A percentile compares a stretch with the other conserved stretches of the same genome.
phyloP scores from a whole-genome alignment of 441 rosid genomes.

The Erodium texanum region DNA sequence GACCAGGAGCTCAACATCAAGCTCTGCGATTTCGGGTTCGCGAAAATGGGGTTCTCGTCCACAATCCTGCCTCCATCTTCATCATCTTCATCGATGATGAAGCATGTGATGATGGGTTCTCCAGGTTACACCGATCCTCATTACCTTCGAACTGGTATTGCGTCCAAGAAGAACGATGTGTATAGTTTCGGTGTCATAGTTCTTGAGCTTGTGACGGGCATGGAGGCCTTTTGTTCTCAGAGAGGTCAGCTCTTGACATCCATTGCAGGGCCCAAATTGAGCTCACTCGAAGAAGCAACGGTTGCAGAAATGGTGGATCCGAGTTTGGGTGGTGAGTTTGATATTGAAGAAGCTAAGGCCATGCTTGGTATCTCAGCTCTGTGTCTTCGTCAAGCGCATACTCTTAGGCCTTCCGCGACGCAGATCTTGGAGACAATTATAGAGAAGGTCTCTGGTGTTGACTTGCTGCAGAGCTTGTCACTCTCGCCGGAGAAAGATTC shows the following conservation, averaged over 20 bases:
- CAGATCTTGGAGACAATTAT: constrained; percentile 36
- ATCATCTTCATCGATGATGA: constrained; percentile 4
- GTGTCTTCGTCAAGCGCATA: constrained; percentile 43
- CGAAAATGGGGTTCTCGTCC: constrained; percentile 75
- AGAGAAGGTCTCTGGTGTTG: constrained; percentile 27
- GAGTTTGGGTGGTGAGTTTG: constrained; percentile 33
- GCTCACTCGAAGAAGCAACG: constrained; percentile 13
- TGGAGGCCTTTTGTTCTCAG: constrained; percentile 53
- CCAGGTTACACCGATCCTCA: constrained; percentile 90
- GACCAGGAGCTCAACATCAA: constrained; percentile 57
- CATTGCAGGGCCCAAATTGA: constrained; percentile 25
- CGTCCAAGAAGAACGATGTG: constrained; percentile 72
- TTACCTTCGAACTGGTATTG: constrained; percentile 61
- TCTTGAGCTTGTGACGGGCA: constrained; percentile 63
- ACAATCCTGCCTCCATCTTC: constrained; percentile 31
- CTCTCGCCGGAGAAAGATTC: constrained; percentile 4
- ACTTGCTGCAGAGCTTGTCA: background rate
- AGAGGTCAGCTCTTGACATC: constrained; percentile 46
- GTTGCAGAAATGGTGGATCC: constrained; percentile 50
- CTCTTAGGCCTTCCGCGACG: constrained; percentile 50
- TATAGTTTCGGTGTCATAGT: constrained; percentile 69
- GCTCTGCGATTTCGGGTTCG: constrained; percentile 79
- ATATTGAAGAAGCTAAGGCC: constrained; percentile 45
- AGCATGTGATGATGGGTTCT: constrained; percentile 65
- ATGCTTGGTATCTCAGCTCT: constrained; percentile 39